Evolutionary conservation across 495 filamentous ascomycete species (phyloP).

Genomic region (Aspergillus homomorphus): DNA sequence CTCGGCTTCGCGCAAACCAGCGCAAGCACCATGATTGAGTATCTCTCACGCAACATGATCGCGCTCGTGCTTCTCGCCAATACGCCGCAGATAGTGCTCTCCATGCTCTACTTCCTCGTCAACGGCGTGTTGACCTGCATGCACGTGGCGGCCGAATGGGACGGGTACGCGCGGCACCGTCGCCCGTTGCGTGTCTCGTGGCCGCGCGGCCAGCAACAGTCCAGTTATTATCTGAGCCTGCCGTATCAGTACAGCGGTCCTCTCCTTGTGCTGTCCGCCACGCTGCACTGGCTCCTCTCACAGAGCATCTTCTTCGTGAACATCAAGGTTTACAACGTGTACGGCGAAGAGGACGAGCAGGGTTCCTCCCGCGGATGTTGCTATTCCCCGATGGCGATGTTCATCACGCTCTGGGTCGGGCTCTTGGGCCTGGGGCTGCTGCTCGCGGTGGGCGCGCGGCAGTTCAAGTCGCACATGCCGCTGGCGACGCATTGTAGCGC

Average conservation of each 20-base stretch:
- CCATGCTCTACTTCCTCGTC: constrained; percentile 39
- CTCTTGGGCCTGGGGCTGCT: constrained; percentile 13
- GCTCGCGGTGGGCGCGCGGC: constrained; percentile 17
- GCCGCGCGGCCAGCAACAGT: constrained; percentile 38
- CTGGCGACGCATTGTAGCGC: constrained; percentile 40
- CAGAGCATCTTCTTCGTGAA: constrained; percentile 37
- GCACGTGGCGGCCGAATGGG: constrained; percentile 37
- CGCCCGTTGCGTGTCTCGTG: constrained; percentile 46
- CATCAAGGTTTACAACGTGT: constrained; percentile 20
- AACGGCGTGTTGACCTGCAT: constrained; percentile 42
- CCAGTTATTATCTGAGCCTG: constrained; percentile 40
- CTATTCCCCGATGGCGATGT: constrained; percentile 29
- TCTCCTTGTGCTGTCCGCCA: constrained; percentile 20
- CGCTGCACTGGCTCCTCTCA: constrained; percentile 43
- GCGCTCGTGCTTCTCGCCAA: constrained; percentile 26
- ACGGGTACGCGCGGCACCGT: constrained; percentile 21
- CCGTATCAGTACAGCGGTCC: constrained; percentile 42
- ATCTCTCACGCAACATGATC: constrained; percentile 1
- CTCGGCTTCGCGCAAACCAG: constrained; percentile 1
- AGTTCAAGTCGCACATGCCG: constrained; percentile 35
- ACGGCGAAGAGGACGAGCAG: background rate
- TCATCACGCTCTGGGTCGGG: constrained; percentile 28
- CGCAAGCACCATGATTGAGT: constrained; percentile 1
- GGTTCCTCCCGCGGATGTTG: constrained; percentile 24
- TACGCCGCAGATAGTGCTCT: constrained; percentile 42